phyloP scores from a whole-genome alignment of 169 alveolate genomes.

The Nephromyces sp. region DNA sequence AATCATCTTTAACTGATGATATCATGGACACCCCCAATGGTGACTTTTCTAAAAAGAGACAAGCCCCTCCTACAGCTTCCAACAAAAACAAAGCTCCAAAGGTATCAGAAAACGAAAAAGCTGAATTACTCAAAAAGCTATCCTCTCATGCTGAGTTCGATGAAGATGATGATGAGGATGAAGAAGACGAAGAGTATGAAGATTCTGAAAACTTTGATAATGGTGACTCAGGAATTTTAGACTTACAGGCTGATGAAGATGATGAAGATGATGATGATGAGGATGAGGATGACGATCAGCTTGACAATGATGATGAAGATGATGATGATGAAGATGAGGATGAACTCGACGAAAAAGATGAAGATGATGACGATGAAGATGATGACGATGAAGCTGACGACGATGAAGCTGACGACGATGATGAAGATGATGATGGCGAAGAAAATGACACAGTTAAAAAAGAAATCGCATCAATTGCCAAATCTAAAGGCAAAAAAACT shows the following conservation, averaged over 20 bases:
- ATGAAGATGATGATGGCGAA: neutral
- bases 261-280: slow-evolving; percentile 54
- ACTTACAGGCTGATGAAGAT: slow-evolving; percentile 43
- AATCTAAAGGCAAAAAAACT: neutral
- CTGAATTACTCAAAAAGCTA: too few species aligned
- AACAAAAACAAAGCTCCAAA: too few species aligned
- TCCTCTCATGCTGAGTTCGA: too few species aligned
- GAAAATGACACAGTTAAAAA: neutral
- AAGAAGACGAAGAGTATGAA: neutral
- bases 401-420: neutral
- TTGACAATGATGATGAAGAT: slow-evolving; percentile 35
- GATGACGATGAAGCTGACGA: neutral
- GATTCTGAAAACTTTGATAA: too few species aligned
- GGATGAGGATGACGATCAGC: slow-evolving; percentile 6
- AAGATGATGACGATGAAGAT: slow-evolving; percentile 9
- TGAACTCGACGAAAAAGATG: slow-evolving; percentile 62
- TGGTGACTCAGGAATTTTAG: slow-evolving; percentile 8
- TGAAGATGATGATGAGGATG: neutral
- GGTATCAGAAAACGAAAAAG: too few species aligned
- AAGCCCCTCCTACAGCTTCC: too few species aligned
- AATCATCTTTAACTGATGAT: slow-evolving; percentile 7
- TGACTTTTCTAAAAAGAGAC: neutral
- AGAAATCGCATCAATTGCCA: neutral
- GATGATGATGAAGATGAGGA: slow-evolving; percentile 39
- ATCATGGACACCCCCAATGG: neutral